Evolutionary conservation across 1,284 basidiomycete genomes (phyloP), one percentile per base, ranked within the genome.

Genomic region (Pascua guehoae): DNA sequence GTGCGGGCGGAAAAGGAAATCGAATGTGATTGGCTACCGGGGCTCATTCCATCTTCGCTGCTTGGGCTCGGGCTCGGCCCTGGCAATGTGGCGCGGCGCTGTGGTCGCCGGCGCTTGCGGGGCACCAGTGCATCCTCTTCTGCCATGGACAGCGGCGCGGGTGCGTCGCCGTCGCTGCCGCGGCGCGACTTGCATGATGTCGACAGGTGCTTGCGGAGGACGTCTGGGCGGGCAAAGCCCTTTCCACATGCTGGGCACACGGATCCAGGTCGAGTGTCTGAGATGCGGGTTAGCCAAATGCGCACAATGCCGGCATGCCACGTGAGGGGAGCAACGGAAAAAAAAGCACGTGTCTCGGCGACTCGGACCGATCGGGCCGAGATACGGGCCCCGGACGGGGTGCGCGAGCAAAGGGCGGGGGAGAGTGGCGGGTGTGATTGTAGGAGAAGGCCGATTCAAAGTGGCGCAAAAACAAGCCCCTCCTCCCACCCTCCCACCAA

Each of bases 241-340:
- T 63, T 63, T 12, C 62, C 62, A 49, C 62, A 63, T 12, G 62
- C 62, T 5, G 62, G 62, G 51, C 62, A 63, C 24, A 60, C 56
- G 38, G 51, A 58, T 1, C 45, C 47, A 0, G 62, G 62, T 10
- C 58, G 56, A 12, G 56, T 60, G 56, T 63, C 62, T 63, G 50
- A 12, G 37, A 10, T 32, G 36, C 18, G 16, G 10, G 46, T 41
- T 32, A 43, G 46, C 41, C n/a, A n/a, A n/a, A n/a, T n/a, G n/a
- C n/a, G n/a, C n/a, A n/a, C n/a, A n/a, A n/a, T n/a, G 24, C 24
- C 24, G 24, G 24, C 24, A 32, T 32, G 24, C 24, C 24, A 32
- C 24, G 24, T 32, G 24, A 32, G 24, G 24, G 24, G 24, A n/a
- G n/a, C n/a, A n/a, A n/a, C n/a, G n/a, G n/a, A n/a, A n/a, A n/a